Evolutionary conservation across 306 rosid species (phyloP), one percentile per base, ranked within the genome.

Genomic region (Cucumis melo): DNA sequence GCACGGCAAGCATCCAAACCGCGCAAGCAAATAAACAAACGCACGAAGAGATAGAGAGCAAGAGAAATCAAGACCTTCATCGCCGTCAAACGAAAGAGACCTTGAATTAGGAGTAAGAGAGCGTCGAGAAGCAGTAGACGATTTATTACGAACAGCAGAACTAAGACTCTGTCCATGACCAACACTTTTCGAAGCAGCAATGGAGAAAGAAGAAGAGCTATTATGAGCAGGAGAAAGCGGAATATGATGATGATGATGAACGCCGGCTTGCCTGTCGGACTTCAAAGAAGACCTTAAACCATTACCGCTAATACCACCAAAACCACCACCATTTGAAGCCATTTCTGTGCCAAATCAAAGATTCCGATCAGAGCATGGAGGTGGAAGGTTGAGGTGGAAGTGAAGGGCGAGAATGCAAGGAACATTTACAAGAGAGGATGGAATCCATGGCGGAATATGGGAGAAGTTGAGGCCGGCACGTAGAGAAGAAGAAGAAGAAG

Each of bases 401-500:
- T 10, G 73, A 44, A 76, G 0, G 16, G 8, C 54, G 56, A 46
- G 32, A 63, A 44, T 13, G 8, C 39, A 77, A 27, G 0, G 23
- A 16, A 64, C 80, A 77, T 62, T 77, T 36, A 63, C 74, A 77
- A 36, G 16, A 63, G 2, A 14, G 48, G 23, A 10, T 32, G 3
- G 32, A 77, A n/a, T 24, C 75, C 58, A 48, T 71, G 12, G 27
- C 19, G 5, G 60, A 66, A 20, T 24, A 71, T 51, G 71, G 75
- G 71, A 73, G 17, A n/a, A 59, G 61, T 79, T 76, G 84, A 64
- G 86, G 86, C 87, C 87, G 84, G 88, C 90, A 87, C 87, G 90
- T 23, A 39, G 73, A 46, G 53, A 61, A 7, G n/a, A 76, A 82
- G 56, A 51, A 51, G 29, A 27, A 46, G 53, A 61, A 7, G n/a